phyloP scores from a whole-genome alignment of 2,329 filamentous ascomycete genomes.

The Paecilomyces fulvus region DNA sequence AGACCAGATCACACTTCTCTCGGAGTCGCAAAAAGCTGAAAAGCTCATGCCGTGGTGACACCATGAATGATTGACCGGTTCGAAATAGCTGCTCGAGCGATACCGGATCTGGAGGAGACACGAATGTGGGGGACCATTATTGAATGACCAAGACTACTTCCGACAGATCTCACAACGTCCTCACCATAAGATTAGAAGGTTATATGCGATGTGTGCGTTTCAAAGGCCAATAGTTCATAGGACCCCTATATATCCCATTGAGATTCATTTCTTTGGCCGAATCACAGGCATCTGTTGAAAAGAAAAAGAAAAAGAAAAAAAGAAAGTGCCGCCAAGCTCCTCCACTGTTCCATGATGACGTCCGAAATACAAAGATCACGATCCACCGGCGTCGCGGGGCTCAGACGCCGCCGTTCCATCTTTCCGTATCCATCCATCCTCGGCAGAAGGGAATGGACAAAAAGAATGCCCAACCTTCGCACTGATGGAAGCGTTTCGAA shows the following conservation, averaged over 20 bases:
- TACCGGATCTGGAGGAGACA: neutral
- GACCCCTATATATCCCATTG: no score
- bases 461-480: neutral
- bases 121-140: neutral
- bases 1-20: no score
- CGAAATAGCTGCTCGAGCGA: neutral
- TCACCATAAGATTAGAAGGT: neutral
- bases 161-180: neutral
- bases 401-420: conserved; percentile 27
- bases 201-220: no score
- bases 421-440: neutral
- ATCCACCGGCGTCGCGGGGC: neutral
- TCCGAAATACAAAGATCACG: neutral
- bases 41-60: neutral
- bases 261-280: no score
- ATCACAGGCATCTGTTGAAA: no score
- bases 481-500: neutral
- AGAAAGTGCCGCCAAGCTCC: no score
- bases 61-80: neutral
- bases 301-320: no score
- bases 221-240: no score
- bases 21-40: no score
- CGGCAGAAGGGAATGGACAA: neutral
- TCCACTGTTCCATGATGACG: conserved; percentile 4
- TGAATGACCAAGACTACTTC: no score